Conservation (phyloP, 257 asterid species). For the Craterostigma plantagineum region DNA sequence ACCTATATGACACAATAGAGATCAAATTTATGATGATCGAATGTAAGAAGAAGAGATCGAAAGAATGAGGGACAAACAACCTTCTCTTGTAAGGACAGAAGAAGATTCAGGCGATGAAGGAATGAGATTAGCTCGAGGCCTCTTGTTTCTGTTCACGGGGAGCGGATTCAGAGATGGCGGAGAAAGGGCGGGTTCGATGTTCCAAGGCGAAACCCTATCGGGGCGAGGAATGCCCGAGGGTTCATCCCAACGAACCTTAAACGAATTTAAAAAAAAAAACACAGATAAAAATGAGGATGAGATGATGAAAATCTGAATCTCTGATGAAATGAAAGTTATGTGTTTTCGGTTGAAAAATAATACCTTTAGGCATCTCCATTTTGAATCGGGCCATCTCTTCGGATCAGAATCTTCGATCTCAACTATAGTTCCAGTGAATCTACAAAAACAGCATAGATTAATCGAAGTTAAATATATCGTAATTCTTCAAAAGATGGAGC, state of each 20-base stretch:
- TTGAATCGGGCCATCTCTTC: slow-evolving; percentile 62
- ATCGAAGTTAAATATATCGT: not conserved
- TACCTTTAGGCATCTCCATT: slow-evolving; percentile 96
- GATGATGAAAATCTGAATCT: not conserved
- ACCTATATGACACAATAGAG: slow-evolving; percentile 19
- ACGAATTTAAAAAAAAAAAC: not conserved
- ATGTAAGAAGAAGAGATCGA: too few relatives aligned
- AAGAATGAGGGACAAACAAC: slow-evolving; percentile 15
- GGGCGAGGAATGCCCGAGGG: slow-evolving; percentile 73
- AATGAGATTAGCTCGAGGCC: slow-evolving; percentile 53
- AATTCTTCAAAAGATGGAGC: not conserved
- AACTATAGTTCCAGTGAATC: slow-evolving; percentile 89
- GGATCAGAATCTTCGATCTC: slow-evolving; percentile 73
- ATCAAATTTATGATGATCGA: too few relatives aligned
- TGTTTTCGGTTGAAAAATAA: not conserved
- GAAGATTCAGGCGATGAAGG: slow-evolving; percentile 62
- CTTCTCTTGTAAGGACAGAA: slow-evolving; percentile 74
- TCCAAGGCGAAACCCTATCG: slow-evolving; percentile 94
- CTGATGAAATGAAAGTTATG: not conserved
- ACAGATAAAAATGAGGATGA: not conserved
- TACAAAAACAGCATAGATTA: slow-evolving; percentile 9
- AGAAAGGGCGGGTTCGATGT: slow-evolving; percentile 73
- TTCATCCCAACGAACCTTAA: slow-evolving; percentile 95
- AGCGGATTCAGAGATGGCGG: slow-evolving; percentile 82
- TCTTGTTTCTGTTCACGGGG: slow-evolving; percentile 54